Base-by-base conservation (phyloP, 1,284 basidiomycete species). In the Naganishia sp. region DNA sequence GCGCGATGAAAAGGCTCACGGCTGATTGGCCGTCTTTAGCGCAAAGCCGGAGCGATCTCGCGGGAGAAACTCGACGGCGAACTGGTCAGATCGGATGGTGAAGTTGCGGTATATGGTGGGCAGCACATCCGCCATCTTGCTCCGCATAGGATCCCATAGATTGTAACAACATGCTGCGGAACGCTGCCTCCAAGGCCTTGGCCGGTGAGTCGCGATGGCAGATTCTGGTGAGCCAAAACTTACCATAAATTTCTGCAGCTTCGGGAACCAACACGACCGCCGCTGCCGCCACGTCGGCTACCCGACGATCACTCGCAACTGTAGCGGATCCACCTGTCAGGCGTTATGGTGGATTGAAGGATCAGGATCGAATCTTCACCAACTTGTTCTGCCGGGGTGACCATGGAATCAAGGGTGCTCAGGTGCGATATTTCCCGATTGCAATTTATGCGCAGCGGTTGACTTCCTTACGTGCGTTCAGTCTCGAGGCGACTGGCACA, bases 401-500 rank as follows among this genome's bases (percentile, higher is more conserved):
- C 75, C 89, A 92, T 76, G 88, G 91, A 21, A 79, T 97, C 65
- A 94, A 94, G 80, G 94, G 92, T 63, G 94, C 93, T 28, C 77
- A 85, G 84, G 90, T 92, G 64, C 65, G 76, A 66, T 11, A 16
- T 53, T 48, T 25, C n/a, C 18, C 49, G 49, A 18, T 33, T 42
- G n/a, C 23, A 23, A 15, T 3, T 50, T 15, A 46, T 16, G 39
- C 33, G 31, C 16, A 13, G n/a, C 25, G 3, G 16, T 15, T n/a
- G 21, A 53, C 50, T 44, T 23, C 25, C 50, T 48, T 52, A 13
- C 57, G 23, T 28, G 48, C 15, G 52, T 28, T 49, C 73, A 94
- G 89, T 84, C 88, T 55, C 88, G 95, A 60, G 95, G 95, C 52
- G 94, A 98, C 83, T 99, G 95, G 96, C 94, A 98, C 81, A 85